phyloP scores from a whole-genome alignment of 495 filamentous ascomycete species.

The Aspergillus kassunensis region DNA sequence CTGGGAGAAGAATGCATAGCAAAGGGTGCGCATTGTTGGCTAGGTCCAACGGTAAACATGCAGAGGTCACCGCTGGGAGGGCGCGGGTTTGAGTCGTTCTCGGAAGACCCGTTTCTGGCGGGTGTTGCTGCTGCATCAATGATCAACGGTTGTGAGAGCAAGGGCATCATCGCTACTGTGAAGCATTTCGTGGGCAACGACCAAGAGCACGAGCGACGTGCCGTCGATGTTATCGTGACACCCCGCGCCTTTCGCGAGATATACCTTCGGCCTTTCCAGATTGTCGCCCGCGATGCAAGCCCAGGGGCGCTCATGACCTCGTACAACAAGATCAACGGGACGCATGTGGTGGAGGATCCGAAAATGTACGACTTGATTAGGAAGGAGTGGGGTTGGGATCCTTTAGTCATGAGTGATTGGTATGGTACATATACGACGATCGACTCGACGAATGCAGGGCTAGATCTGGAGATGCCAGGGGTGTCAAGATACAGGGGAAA shows the following conservation, averaged over 20 bases:
- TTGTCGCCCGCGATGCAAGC: slow-evolving; percentile 56
- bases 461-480: slow-evolving; percentile 71
- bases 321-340: slow-evolving; percentile 72
- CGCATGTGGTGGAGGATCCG: slow-evolving; percentile 58
- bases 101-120: slow-evolving; percentile 64
- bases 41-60: slow-evolving; percentile 71
- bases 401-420: slow-evolving; percentile 38
- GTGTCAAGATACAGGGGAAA: slow-evolving; percentile 50
- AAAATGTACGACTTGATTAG: slow-evolving; percentile 57
- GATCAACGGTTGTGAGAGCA: slow-evolving; percentile 59
- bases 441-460: slow-evolving; percentile 56
- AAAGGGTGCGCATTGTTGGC: slow-evolving; percentile 60
- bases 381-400: slow-evolving; percentile 63
- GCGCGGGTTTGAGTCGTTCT: slow-evolving; percentile 67
- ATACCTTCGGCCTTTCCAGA: slow-evolving; percentile 68
- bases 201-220: slow-evolving; percentile 61
- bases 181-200: slow-evolving; percentile 76
- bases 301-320: slow-evolving; percentile 68
- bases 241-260: slow-evolving; percentile 68
- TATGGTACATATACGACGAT: slow-evolving; percentile 56
- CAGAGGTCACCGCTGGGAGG: slow-evolving; percentile 66
- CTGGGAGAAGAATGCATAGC: slow-evolving; percentile 60
- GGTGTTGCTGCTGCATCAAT: slow-evolving; percentile 56
- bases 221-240: slow-evolving; percentile 57
- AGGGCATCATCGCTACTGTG: slow-evolving; percentile 54